These are phyloP conservation scores for Cinnamomum chago DNA, from an alignment of 164 flowering plant genomes.

Conservation along the genomic window DNA sequence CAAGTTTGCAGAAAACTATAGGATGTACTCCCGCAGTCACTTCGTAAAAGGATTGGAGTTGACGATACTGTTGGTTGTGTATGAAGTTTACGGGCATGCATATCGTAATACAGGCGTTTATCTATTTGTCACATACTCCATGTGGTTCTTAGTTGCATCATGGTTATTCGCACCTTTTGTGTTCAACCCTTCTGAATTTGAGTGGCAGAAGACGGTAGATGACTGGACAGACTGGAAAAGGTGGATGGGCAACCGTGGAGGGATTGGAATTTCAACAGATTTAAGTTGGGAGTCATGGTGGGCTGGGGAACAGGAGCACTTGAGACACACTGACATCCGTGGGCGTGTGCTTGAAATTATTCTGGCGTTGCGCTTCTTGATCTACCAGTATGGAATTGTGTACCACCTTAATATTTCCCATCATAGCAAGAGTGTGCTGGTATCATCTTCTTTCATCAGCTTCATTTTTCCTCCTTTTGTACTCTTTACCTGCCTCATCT, in stretches of 20 bases:
- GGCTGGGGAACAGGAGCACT: conserved; percentile 82
- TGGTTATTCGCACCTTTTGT: conserved; percentile 97
- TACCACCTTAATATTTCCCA: conserved; percentile 87
- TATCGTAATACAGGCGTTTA: conserved; percentile 70
- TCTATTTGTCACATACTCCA: conserved; percentile 76
- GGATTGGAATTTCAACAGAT: conserved; percentile 75
- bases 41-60: conserved; percentile 94
- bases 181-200: conserved; percentile 98
- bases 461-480: neutral
- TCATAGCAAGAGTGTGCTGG: conserved; percentile 62
- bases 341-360: conserved; percentile 80
- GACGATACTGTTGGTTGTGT: conserved; percentile 59
- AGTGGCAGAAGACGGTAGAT: conserved; percentile 98
- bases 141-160: conserved; percentile 95
- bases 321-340: conserved; percentile 59
- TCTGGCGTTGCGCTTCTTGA: conserved; percentile 75
- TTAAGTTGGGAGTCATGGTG: conserved; percentile 99
- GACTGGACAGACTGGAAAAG: conserved; percentile 99
- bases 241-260: conserved; percentile 99
- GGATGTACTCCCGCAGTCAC: conserved; percentile 94
- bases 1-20: conserved; percentile 85
- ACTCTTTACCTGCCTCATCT: neutral
- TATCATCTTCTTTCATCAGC: conserved; percentile 19
- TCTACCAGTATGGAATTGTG: conserved; percentile 94
- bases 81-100: conserved; percentile 68